These are phyloP conservation scores for Cenchrus purpureus DNA, from an alignment of 176 grass and related monocot genomes.

Conservation along the genomic window DNA sequence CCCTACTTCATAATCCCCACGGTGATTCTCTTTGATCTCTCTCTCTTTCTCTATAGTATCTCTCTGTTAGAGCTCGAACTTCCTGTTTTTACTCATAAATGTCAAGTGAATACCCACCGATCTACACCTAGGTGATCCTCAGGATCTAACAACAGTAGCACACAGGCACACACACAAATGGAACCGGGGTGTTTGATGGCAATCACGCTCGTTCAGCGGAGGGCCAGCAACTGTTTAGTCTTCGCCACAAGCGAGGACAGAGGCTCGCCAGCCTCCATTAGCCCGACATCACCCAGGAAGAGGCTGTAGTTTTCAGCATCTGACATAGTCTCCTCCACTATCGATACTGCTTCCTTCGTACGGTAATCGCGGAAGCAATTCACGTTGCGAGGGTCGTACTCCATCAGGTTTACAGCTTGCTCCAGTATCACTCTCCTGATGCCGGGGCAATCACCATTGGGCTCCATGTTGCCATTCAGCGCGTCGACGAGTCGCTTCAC, in stretches of 20 bases:
- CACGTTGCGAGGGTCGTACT: not conserved
- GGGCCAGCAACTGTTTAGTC: constrained; percentile 18
- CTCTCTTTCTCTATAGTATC: too few relatives aligned
- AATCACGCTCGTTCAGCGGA: not conserved
- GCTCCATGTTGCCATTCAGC: not conserved
- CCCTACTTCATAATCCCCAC: too few relatives aligned
- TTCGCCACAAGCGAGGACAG: not conserved
- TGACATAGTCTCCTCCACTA: too few relatives aligned
- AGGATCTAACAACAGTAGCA: too few relatives aligned
- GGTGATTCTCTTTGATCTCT: too few relatives aligned
- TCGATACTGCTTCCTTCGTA: too few relatives aligned
- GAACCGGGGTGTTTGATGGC: not conserved
- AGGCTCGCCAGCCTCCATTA: not conserved
- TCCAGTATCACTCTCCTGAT: constrained; percentile 20
- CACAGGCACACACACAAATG: not conserved
- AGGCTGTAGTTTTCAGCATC: too few relatives aligned
- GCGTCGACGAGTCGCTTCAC: not conserved
- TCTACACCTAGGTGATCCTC: too few relatives aligned
- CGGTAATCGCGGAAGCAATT: not conserved
- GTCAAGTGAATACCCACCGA: too few relatives aligned
- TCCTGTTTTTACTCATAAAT: too few relatives aligned
- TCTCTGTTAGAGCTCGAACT: too few relatives aligned
- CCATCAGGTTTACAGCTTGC: constrained; percentile 33
- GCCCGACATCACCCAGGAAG: not conserved
- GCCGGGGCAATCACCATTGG: not conserved